Evolutionary conservation across 805 yeast species (phyloP), one percentile per base, ranked within the genome.

Genomic region (Kodamaea jinghongensis): DNA sequence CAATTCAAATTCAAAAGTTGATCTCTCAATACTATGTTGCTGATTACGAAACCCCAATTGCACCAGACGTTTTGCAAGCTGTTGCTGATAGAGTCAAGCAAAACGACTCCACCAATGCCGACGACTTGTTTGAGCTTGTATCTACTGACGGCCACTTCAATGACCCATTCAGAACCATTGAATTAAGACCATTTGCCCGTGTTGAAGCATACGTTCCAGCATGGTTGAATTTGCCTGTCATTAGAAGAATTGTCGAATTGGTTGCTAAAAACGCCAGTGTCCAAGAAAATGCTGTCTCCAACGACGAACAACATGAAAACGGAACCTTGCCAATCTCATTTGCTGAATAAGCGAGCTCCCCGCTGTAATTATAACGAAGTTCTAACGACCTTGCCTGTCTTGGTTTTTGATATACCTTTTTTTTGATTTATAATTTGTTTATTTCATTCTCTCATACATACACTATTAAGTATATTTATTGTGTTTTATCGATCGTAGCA

Each of bases 151-250:
- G 87, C 3, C 83, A 84, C 54, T 84, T 85, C 54, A 83, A 83
- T 44, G 95, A 86, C 67, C 95, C 95, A 49, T 86, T 85, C 61
- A 79, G 88, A 66, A 73, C 73, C 43, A 81, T 84, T 39, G 81
- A 75, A 37, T 75, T 84, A 33, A 74, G 93, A 58, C 89, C 89
- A 41, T 86, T 86, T 75, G 73, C 85, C 56, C 70, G 86, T 57
- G 82, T 83, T 52, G 88, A 86, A 67, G 89, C 95, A 12, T 93
- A 90, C 57, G 91, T 93, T 46, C 99, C 99, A 28, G 90, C 95
- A 1, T 86, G 95, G 86, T 71, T 93, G 65, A 86, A 83, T 51
- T 78, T 90, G 48, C 98, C 98, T 31, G 82, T 78, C 29, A 82
- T 95, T 27, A 84, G 95, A 69, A 76, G 93, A 63, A 80, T 93